Base-by-base conservation (phyloP, 2,329 filamentous ascomycete species). In the Botrytis paeoniae region DNA sequence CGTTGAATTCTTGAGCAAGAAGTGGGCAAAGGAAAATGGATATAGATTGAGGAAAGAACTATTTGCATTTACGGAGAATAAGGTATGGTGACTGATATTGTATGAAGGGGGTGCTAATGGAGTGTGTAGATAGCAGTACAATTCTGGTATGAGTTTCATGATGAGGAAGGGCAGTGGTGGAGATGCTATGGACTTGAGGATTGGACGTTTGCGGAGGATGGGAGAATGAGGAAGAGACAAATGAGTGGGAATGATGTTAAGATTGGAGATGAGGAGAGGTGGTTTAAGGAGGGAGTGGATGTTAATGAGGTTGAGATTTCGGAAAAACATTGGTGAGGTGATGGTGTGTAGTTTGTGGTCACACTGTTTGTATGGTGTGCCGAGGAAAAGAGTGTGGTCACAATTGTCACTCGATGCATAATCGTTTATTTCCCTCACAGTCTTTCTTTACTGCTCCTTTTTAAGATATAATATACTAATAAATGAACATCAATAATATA, bases 161-260 rank as follows among this genome's bases (percentile, higher is more conserved):
- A 95, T 78, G 82, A 83, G 12, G 78, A 85, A 2, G 91, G 92
- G 54, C 89, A 93, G 81, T 97, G 93, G 93, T 95, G 92, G 86
- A 86, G 93, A n/a, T 94, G 92, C 62, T 97, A 97, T 79, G 94
- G 94, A 0, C 86, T 97, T 18, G 92, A 94, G 79, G 91, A 94
- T 79, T 93, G 91, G 92, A 93, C 91, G 0, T 93, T 93, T 81
- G 89, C 89, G 0, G 84, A 86, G 1, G 87, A 92, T 77, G 92
- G 92, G 0, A 83, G 89, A 68, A 94, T 93, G 91, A 84, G 87
- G 74, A 93, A 93, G 85, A 83, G 91, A 63, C 88, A 91, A 84
- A 93, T 93, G 91, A 93, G 91, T 78, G 92, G 89, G 0, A 93
- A 93, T 75, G 90, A 93, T 80, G 85, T 93, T 54, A 86, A 85